Evolutionary conservation across 805 yeast genomes (phyloP), one percentile per base, ranked within the genome.

Genomic region (Ogataea thermomethanolica): DNA sequence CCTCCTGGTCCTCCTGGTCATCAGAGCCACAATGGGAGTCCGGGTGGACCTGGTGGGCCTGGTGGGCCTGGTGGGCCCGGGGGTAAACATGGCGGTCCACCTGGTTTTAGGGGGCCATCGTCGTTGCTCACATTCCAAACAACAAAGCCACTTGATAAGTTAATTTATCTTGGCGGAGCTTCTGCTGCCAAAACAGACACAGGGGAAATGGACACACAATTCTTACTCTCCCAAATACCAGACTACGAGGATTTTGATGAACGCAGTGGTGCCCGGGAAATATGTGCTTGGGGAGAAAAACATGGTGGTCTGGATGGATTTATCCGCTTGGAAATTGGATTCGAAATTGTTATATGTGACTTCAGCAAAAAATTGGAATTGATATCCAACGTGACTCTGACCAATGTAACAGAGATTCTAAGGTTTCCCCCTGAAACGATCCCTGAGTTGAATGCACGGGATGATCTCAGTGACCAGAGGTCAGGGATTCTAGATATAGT

Each of bases 131-230:
- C 83, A 0, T 76, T 77, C 47, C 59, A 65, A 44, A 73, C 70
- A 8, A 60, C 58, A 3, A 64, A 61, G 44, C 79, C 82, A 3
- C 55, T 79, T 37, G 67, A 66, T 45, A 72, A 66, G 46, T 52
- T 79, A 23, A 62, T 80, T 5, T 68, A 70, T 36, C 54, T 80
- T n/a, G 84, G 79, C 45, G 86, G 86, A 5, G 83, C 84, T 0
- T 77, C 83, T 22, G 86, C 84, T n/a, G 77, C 84, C 0, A 79
- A 79, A 54, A 61, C 70, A 0, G 28, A 39, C 1, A 67, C 76
- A 1, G 84, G 84, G 4, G 79, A 75, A 51, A 78, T 78, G 84
- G 86, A 80, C 52, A 69, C 77, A 1, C 81, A 76, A 49, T 57
- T 57, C 33, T 40, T 76, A 35, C 50, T 72, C 3, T 63, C 78